Evolutionary conservation across 31 red algal genomes (phyloP).

Genomic region (Bonnemaisonia californica): DNA sequence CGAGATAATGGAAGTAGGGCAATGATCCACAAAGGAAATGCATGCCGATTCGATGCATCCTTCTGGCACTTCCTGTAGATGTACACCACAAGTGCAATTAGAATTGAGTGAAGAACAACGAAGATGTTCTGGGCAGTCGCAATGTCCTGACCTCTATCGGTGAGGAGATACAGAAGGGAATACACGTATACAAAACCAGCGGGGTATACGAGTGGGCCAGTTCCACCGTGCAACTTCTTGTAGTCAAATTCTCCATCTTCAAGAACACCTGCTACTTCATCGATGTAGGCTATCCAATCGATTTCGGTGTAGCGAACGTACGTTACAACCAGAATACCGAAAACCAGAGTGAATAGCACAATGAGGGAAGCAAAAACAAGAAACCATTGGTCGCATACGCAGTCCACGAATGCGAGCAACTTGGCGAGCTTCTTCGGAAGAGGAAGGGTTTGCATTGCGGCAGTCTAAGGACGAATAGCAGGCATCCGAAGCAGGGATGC

Average conservation of each 20-base stretch:
- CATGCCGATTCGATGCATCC: not conserved
- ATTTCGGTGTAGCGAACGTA: slow-evolving; percentile 78
- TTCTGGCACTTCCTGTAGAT: slow-evolving; percentile 48
- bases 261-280: slow-evolving; percentile 52
- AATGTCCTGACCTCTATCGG: slow-evolving; percentile 45
- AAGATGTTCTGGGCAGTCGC: slow-evolving; percentile 73
- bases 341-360: slow-evolving; percentile 30
- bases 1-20: slow-evolving; percentile 55
- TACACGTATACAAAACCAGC: slow-evolving; percentile 85
- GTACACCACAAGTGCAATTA: slow-evolving; percentile 38
- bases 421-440: not conserved
- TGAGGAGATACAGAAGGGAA: slow-evolving; percentile 54
- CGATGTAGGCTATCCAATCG: slow-evolving; percentile 81
- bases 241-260: slow-evolving; percentile 69
- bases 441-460: not conserved
- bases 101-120: slow-evolving; percentile 57
- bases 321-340: slow-evolving; percentile 21
- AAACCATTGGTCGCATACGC: not conserved
- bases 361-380: not conserved
- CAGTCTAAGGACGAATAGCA: too few species aligned
- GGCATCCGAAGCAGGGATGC: too few species aligned
- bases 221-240: slow-evolving; percentile 52
- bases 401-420: not conserved
- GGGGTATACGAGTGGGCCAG: slow-evolving; percentile 93
- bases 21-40: slow-evolving; percentile 34